phyloP scores from a whole-genome alignment of 2,329 filamentous ascomycete genomes.

The Ramularia collo-cygni region DNA sequence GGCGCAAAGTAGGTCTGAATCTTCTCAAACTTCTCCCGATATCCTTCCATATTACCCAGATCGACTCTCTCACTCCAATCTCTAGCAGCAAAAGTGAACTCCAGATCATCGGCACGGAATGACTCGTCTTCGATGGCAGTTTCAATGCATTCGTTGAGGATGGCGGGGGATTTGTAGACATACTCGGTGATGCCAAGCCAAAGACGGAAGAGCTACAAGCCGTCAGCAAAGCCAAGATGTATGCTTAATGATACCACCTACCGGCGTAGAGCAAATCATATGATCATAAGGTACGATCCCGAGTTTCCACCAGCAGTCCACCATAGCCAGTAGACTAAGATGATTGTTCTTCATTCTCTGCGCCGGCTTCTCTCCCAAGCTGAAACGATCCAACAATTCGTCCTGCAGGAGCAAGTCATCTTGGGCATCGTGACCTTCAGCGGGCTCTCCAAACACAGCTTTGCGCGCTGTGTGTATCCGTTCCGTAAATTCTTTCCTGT shows the following conservation, averaged over 20 bases:
- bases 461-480: conserved; percentile 76
- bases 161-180: conserved; percentile 72
- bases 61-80: conserved; percentile 94
- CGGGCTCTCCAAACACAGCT: conserved; percentile 50
- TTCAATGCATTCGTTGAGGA: conserved; percentile 72
- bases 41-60: conserved; percentile 87
- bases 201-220: conserved; percentile 71
- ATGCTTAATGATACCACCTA: conserved; percentile 36
- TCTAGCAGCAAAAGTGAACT: conserved; percentile 93
- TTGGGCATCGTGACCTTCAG: conserved; percentile 2
- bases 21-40: conserved; percentile 81
- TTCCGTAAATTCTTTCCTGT: conserved; percentile 63
- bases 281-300: conserved; percentile 96
- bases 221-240: background rate
- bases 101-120: conserved; percentile 90
- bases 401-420: conserved; percentile 68
- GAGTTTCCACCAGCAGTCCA: conserved; percentile 94
- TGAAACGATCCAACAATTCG: conserved; percentile 81
- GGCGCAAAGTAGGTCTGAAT: conserved; percentile 91
- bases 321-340: conserved; percentile 87
- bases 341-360: conserved; percentile 82
- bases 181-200: conserved; percentile 98
- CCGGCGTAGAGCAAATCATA: conserved; percentile 97
- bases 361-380: conserved; percentile 62
- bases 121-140: conserved; percentile 84